Base-by-base conservation (phyloP, 31 red algal genomes). In the Endocladia muricata region DNA sequence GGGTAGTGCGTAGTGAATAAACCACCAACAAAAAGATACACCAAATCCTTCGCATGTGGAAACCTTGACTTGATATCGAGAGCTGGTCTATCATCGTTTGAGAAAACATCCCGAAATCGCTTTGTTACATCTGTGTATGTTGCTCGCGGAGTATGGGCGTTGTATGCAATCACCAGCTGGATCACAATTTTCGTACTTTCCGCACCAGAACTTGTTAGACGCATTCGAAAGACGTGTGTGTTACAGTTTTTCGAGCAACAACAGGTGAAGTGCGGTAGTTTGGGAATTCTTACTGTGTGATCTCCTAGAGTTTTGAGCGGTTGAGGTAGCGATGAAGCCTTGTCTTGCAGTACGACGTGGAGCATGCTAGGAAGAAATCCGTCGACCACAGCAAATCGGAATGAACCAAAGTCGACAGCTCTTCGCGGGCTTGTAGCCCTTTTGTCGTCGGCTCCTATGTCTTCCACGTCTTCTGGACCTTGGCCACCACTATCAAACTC, bases 1-100 rank as follows among this genome's bases (percentile, higher is more conserved):
- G 87, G 87, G 34, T 83, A 83, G 51, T 91, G 87, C 22, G 65
- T 57, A 5, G 87, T 91, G 58, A 91, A 91, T 29, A 91, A 70
- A 17, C 87, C 87, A 34, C 72, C 72, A n/a, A 91, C 77, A n/a
- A 91, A 75, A 22, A 91, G 69, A 38, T 78, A 87, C 2, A 65
- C 61, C 26, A 78, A 60, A 32, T 77, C n/a, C 28, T 77, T 36
- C n/a, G 83, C 83, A 26, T 87, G 59, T 43, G 83, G 83, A 73
- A 78, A 87, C 15, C 43, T 49, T 25, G 61, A 54, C 23, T 78
- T 44, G 39, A 87, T 64, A 2, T 48, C 13, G 2, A 6, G 22
- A 19, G 73, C 17, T 2, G 73, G 40, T 3, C 63, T 55, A 48
- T 71, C 74, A 1, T 52, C 54, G 17, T 48, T 29, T 21, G 57